Base-by-base conservation (phyloP, 2,329 filamentous ascomycete species). In the Fusarium domesticum region DNA sequence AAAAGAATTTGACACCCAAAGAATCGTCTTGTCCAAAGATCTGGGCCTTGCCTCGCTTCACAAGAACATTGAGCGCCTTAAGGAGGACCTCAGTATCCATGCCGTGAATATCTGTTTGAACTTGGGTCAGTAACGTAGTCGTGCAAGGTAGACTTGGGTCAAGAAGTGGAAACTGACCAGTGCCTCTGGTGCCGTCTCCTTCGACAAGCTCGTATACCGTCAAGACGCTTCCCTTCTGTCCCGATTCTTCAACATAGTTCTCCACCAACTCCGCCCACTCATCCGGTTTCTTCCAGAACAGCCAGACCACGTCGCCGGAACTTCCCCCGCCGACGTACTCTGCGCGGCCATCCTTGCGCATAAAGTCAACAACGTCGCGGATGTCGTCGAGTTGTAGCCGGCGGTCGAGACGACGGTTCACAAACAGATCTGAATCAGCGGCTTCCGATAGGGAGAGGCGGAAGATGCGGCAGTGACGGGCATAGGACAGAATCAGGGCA, bases 1-100 rank as follows among this genome's bases (percentile, higher is more conserved):
- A 96, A 65, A 97, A 97, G 72, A 98, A 97, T 72, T 98, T 98
- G 54, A 97, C 89, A 60, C 93, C 93, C 61, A 87, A 82, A 48
- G 88, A 87, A 64, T 92, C 89, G 60, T 92, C 90, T 42, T 82
- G 80, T 25, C 92, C 92, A 70, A 98, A 97, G 18, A 97, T 83
- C 68, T 97, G 92, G 12, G 91, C 92, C 70, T 87, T 95, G 56
- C 90, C 90, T 51, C 85, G 80, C 75, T 95, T 96, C 28, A 95
- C 91, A 37, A 96, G 76, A 38, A 93, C 75, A 48, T 81, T 79
- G 37, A 98, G 75, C 30, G 88, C 85, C 66, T 85, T 90, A 55
- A 86, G 79, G 60, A 98, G 75, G 50, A 96, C 67, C 18, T 90
- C 88, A 35, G 77, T 74, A 63, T 97, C 91, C 74, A 98, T 87